phyloP scores from a whole-genome alignment of 768 basidiomycete genomes.

The Hypholoma fasciculare region DNA sequence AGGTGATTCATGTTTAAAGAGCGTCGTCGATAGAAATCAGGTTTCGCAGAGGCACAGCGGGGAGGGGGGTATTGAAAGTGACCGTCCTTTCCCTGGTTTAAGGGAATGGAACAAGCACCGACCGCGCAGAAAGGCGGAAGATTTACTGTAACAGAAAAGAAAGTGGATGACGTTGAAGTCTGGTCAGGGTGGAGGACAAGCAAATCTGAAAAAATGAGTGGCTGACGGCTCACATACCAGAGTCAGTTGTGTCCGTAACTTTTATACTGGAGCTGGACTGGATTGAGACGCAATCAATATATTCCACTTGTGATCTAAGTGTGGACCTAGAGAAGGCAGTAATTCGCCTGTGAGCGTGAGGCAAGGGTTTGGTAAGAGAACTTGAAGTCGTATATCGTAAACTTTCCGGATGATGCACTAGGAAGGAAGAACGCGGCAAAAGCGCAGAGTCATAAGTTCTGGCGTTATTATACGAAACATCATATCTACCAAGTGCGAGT shows the following conservation, averaged over 20 bases:
- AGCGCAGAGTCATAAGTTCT: too few relatives aligned
- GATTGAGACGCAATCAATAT: too few relatives aligned
- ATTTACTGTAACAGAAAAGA: neutral
- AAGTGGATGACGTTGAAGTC: neutral
- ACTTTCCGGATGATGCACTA: too few relatives aligned
- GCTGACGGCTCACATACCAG: neutral
- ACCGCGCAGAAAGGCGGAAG: neutral
- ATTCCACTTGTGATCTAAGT: too few relatives aligned
- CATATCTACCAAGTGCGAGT: neutral
- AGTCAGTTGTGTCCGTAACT: too few relatives aligned
- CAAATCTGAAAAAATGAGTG: neutral
- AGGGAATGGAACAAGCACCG: neutral
- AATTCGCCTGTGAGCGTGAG: too few relatives aligned
- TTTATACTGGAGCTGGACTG: too few relatives aligned
- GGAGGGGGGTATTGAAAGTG: neutral
- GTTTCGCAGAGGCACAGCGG: neutral
- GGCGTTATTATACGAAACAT: too few relatives aligned
- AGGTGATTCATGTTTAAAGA: slow-evolving; percentile 1
- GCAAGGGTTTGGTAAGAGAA: too few relatives aligned
- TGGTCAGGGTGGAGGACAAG: neutral
- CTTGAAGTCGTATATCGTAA: too few relatives aligned
- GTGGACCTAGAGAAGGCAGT: too few relatives aligned
- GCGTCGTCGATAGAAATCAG: neutral
- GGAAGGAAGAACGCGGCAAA: too few relatives aligned
- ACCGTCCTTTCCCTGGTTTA: neutral